Evolutionary conservation across 1,139 yeast species (phyloP).

Genomic region (Suhomyces anneliseae): DNA sequence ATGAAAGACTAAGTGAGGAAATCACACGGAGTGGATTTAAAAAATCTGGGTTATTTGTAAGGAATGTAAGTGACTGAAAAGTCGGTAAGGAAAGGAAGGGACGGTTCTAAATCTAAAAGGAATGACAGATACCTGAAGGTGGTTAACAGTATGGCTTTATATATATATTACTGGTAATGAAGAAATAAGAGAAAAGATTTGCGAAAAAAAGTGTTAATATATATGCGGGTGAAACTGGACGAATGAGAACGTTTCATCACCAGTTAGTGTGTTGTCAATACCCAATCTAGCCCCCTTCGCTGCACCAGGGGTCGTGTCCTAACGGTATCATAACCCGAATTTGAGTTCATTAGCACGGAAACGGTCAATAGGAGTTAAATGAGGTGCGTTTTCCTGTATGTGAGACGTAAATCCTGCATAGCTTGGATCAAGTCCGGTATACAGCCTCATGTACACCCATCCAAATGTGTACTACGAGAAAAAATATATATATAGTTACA

Average conservation of each 20-base stretch:
- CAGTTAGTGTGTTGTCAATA: neutral
- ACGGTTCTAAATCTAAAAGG: neutral
- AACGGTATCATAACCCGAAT: no score
- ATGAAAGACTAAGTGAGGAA: slow-evolving; percentile 7
- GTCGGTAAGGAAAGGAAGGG: slow-evolving; percentile 1
- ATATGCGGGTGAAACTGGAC: neutral
- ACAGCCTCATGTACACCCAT: no score
- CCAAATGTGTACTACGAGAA: no score
- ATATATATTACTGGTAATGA: neutral
- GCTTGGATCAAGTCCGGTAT: no score
- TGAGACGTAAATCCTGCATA: no score
- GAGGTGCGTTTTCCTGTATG: no score
- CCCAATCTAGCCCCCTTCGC: neutral
- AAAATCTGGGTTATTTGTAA: slow-evolving; percentile 1
- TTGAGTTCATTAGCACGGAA: no score
- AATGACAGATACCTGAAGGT: neutral
- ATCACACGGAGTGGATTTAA: neutral
- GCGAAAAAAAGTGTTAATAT: neutral
- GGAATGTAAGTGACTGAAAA: slow-evolving; percentile 7
- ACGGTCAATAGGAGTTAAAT: no score
- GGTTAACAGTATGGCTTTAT: no score
- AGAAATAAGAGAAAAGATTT: neutral
- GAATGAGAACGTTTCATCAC: neutral
- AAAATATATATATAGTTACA: no score
- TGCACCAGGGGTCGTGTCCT: no score